Base-by-base conservation (phyloP, 2,329 filamentous ascomycete genomes). In the Pezicula carpinea region DNA sequence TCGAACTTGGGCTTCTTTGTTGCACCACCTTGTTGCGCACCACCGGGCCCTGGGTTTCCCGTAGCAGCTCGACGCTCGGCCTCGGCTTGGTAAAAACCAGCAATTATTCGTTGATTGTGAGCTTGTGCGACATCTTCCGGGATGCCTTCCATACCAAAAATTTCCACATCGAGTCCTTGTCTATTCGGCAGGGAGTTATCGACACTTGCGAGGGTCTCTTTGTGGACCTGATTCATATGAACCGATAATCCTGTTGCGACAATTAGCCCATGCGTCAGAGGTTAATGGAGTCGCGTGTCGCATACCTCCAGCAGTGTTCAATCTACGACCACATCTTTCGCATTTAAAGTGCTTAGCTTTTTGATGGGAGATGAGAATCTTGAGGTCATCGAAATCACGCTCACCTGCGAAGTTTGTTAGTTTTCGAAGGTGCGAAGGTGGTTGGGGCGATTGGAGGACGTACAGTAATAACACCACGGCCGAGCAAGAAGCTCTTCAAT, bases 271-370 rank as follows among this genome's bases (percentile, higher is more conserved):
- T 42, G 34, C 51, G 46, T 55, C 46, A 34, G 18, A 31, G 18
- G 11, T 26, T 17, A 6, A n/a, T 38, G 47, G 53, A 38, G 32
- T 22, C 39, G 14, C 39, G 11, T 21, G 17, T 35, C 18, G 66
- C 79, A 63, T 69, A 95, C 90, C 93, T 78, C 93, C 93, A 35
- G 91, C 91, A 1, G 93, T 99, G 65, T 96, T 96, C 47, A 99
- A 71, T 57, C 91, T 79, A 55, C 93, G 82, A 44, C 84, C 84
- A 66, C 93, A 99, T 71, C 85, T 76, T 59, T 96, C 89, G 71
- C 93, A 99, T 69, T 96, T 96, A 77, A 96, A 97, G 69, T 99
- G 93, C 70, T 97, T 97, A n/a, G 92, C 91, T 67, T 96, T 97
- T 64, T 97, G 93, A 68, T 99, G 93, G 48, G 88, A 91, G 59